Evolutionary conservation across 306 rosid species (phyloP).

Genomic region (Corylus heterophylla): DNA sequence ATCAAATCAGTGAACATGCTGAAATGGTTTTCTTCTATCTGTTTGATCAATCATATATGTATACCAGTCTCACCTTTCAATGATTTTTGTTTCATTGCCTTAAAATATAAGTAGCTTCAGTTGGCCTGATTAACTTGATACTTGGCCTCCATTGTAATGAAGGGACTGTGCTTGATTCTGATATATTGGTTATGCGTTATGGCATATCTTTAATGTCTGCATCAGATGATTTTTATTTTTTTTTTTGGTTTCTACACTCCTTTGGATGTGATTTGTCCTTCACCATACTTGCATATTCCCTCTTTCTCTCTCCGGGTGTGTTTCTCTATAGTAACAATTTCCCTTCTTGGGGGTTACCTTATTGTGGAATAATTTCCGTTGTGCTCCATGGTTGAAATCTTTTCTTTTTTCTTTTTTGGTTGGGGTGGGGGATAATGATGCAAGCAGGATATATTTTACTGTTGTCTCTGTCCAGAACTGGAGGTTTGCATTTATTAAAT

Average conservation of each 20-base stretch:
- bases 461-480: not conserved
- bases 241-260: not conserved
- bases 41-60: not conserved
- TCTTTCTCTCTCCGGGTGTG: not conserved
- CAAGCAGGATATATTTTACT: not conserved
- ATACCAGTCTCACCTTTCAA: not conserved
- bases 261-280: not conserved
- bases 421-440: not conserved
- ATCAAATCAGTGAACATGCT: not conserved
- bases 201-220: not conserved
- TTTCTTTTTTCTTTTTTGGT: no score
- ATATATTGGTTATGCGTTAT: not conserved
- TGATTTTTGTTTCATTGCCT: not conserved
- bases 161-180: not conserved
- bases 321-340: not conserved
- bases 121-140: not conserved
- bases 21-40: not conserved
- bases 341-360: not conserved
- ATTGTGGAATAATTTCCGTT: not conserved
- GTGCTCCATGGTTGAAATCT: not conserved
- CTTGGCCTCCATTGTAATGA: not conserved
- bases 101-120: not conserved
- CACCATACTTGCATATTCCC: not conserved
- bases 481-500: not conserved
- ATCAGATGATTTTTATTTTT: not conserved